Conservation (phyloP, 225 moss, liverwort and hornwort genomes). For the Thuidium tamariscinum region DNA sequence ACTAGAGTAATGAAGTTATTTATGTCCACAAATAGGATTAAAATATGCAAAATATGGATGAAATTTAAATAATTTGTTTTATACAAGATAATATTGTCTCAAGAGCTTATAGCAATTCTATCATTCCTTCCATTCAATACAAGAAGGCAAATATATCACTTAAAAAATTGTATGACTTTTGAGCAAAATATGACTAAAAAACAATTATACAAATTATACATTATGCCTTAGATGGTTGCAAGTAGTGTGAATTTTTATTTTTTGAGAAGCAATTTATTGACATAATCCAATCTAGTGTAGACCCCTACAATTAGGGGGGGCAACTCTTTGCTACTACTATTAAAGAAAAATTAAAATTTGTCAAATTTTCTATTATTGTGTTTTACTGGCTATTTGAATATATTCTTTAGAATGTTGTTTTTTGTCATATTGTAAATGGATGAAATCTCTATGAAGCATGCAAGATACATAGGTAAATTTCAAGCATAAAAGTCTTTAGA, state of each 20-base stretch:
- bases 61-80: not conserved
- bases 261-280: not conserved
- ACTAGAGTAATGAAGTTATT: not conserved
- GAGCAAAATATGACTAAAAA: not conserved
- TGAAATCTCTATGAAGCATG: not conserved
- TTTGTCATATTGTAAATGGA: not conserved
- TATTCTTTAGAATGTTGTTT: not conserved
- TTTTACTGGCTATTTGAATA: not conserved
- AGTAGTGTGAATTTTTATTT: not conserved
- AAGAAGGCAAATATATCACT: too few species aligned
- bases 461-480: not conserved
- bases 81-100: not conserved
- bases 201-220: not conserved
- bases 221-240: not conserved
- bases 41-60: not conserved
- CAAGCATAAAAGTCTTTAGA: not conserved
- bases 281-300: not conserved
- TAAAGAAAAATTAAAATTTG: not conserved
- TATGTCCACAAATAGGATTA: not conserved
- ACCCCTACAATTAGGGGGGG: rapidly evolving
- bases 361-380: too few species aligned
- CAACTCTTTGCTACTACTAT: not conserved
- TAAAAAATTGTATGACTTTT: not conserved
- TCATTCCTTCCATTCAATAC: not conserved
- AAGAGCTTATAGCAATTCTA: not conserved